A percentile compares a stretch with the other conserved stretches of the same genome.
These are phyloP conservation scores for Lipomyces orientalis DNA, from an alignment of 805 yeast species.

Conservation along the genomic window DNA sequence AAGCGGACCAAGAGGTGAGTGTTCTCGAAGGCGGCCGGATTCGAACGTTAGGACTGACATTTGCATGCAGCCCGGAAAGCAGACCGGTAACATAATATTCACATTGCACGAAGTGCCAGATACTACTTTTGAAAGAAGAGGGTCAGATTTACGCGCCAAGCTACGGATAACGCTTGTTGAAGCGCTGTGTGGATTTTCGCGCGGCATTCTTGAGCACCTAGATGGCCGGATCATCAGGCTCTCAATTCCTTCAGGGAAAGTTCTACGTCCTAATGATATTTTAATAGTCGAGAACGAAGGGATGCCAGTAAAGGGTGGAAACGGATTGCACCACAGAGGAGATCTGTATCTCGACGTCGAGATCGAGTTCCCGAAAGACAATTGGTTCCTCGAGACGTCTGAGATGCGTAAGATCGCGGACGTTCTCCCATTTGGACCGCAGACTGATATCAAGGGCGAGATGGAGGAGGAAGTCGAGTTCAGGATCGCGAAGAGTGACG, in stretches of 20 bases:
- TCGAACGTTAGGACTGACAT: not conserved
- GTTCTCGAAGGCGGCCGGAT: not conserved
- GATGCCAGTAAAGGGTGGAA: slow-evolving; percentile 64
- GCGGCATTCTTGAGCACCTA: slow-evolving; percentile 68
- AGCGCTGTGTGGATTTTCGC: slow-evolving; percentile 80
- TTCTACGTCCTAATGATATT: slow-evolving; percentile 75
- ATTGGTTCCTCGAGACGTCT: slow-evolving; percentile 78
- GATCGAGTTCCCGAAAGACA: slow-evolving; percentile 81
- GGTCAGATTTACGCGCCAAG: slow-evolving; percentile 66
- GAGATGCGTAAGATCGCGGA: slow-evolving; percentile 51
- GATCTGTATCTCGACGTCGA: slow-evolving; percentile 72
- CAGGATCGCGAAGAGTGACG: slow-evolving; percentile 8
- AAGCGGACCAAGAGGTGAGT: slow-evolving; percentile 68
- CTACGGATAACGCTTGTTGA: slow-evolving; percentile 72
- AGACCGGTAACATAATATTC: slow-evolving; percentile 79
- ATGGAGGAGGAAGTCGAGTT: slow-evolving; percentile 26
- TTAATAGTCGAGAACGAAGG: slow-evolving; percentile 75
- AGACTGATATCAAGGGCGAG: slow-evolving; percentile 10
- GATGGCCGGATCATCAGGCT: slow-evolving; percentile 74
- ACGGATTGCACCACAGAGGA: slow-evolving; percentile 56
- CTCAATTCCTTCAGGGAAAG: slow-evolving; percentile 76
- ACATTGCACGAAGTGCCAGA: slow-evolving; percentile 59
- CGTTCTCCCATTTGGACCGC: slow-evolving; percentile 38
- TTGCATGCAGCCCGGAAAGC: slow-evolving; percentile 54
- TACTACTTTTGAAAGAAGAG: slow-evolving; percentile 59